Evolutionary conservation across 2,329 filamentous ascomycete species (phyloP).

Genomic region (Pezizomycotina sp.): DNA sequence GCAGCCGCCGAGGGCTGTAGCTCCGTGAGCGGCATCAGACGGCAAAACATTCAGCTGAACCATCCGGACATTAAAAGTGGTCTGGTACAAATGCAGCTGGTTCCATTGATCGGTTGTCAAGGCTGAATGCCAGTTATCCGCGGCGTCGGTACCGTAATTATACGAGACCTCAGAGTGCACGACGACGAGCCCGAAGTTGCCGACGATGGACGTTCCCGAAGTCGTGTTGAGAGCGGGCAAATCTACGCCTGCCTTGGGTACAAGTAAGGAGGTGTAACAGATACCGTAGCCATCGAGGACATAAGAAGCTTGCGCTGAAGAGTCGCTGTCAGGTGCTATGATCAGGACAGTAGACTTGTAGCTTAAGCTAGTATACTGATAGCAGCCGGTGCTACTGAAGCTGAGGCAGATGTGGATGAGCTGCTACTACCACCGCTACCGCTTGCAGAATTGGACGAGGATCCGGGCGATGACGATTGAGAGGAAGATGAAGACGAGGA

Average conservation of each 20-base stretch:
- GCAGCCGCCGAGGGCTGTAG: conserved; percentile 33
- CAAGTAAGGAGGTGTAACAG: conserved; percentile 38
- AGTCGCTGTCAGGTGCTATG: conserved; percentile 37
- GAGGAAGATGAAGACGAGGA: too few species aligned
- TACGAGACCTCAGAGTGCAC: conserved; percentile 40
- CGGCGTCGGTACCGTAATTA: conserved; percentile 32
- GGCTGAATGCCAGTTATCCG: conserved; percentile 34
- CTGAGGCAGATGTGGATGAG: too few species aligned
- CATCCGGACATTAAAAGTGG: conserved; percentile 42
- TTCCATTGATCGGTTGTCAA: conserved; percentile 42
- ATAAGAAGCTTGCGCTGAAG: conserved; percentile 35
- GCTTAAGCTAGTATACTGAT: too few species aligned
- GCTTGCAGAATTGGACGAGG: too few species aligned
- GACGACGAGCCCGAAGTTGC: conserved; percentile 45
- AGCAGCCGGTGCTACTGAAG: too few species aligned
- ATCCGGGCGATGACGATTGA: too few species aligned
- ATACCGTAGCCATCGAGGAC: conserved; percentile 47
- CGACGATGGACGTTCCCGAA: conserved; percentile 27
- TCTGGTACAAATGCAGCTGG: conserved; percentile 41
- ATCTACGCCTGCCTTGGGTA: conserved; percentile 37
- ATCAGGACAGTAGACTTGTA: conserved; percentile 44
- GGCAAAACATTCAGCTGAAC: conserved; percentile 44
- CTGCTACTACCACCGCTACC: too few species aligned
- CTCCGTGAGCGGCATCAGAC: conserved; percentile 34
- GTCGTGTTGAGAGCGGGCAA: conserved; percentile 39